Evolutionary conservation across 768 basidiomycete genomes (phyloP).

Genomic region (Lentinula guzmanii): DNA sequence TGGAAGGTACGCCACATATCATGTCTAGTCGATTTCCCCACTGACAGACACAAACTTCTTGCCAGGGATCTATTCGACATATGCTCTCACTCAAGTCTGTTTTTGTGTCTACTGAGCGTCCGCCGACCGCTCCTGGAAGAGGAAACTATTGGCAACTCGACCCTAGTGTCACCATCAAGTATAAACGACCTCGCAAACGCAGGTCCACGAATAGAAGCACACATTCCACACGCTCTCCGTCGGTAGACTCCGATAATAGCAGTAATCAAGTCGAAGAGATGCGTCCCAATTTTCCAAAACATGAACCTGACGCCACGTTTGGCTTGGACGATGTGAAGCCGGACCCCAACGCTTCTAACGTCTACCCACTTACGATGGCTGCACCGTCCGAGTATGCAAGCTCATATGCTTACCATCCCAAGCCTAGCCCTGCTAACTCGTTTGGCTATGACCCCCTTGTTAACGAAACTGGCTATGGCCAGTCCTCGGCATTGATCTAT

Average conservation of each 20-base stretch:
- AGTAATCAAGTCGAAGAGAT: background rate
- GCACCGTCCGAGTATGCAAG: background rate
- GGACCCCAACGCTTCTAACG: background rate
- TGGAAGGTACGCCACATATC: constrained; percentile 49
- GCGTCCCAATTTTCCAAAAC: background rate
- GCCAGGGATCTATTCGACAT: background rate
- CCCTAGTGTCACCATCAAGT: constrained; percentile 32
- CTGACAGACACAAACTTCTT: background rate
- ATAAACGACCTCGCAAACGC: constrained; percentile 37
- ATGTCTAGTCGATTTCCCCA: background rate
- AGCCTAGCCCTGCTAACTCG: background rate
- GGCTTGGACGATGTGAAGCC: background rate
- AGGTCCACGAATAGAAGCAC: too few relatives aligned
- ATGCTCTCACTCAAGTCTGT: constrained; percentile 21
- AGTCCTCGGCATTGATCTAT: background rate
- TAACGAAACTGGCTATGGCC: background rate
- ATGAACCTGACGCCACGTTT: background rate
- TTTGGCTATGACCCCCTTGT: background rate
- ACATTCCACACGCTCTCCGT: background rate
- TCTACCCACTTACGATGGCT: background rate
- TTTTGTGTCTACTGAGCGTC: constrained; percentile 39
- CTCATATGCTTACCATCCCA: background rate
- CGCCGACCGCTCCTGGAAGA: constrained; percentile 50
- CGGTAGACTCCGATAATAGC: background rate
- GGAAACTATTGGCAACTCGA: constrained; percentile 47